Evolutionary conservation across 371 early-diverging fungal species (phyloP).

Genomic region (Batkoa obscura): DNA sequence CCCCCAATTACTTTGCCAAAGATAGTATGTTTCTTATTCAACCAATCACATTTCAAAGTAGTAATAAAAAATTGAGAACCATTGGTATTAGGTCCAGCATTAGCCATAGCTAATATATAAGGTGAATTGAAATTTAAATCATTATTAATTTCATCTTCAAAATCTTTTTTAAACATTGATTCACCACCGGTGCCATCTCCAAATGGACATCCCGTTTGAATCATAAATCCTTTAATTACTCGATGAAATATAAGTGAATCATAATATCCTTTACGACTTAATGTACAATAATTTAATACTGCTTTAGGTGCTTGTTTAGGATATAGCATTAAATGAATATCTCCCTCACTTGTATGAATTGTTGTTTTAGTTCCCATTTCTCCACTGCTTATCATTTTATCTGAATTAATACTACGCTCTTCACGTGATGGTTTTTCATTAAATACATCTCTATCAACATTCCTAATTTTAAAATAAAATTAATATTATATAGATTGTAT

Average conservation of each 20-base stretch:
- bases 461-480: conserved; percentile 23
- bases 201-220: conserved; percentile 71
- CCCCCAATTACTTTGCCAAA: conserved; percentile 93
- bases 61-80: conserved; percentile 98
- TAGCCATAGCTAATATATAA: conserved; percentile 94
- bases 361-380: conserved; percentile 34
- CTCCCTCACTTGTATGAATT: conserved; percentile 70
- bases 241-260: conserved; percentile 69
- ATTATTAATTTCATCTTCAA: conserved; percentile 83
- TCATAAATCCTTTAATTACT: conserved; percentile 79
- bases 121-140: conserved; percentile 71
- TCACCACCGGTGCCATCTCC: conserved; percentile 95
- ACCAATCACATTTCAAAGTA: conserved; percentile 72
- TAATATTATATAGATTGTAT: not conserved
- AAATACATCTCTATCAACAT: conserved; percentile 76
- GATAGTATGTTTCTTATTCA: conserved; percentile 93
- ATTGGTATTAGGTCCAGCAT: conserved; percentile 85
- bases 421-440: conserved; percentile 93
- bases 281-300: conserved; percentile 82
- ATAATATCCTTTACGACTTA: conserved; percentile 57
- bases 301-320: conserved; percentile 76
- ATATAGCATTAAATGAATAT: conserved; percentile 64
- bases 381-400: conserved; percentile 5
- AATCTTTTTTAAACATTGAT: conserved; percentile 82
- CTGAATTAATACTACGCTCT: conserved; percentile 76